Percentiles rank a stretch among this genome's conserved stretches.
These are phyloP conservation scores for Podospora bellae-mahoneyi DNA, from an alignment of 495 filamentous ascomycete genomes.

Conservation along the genomic window DNA sequence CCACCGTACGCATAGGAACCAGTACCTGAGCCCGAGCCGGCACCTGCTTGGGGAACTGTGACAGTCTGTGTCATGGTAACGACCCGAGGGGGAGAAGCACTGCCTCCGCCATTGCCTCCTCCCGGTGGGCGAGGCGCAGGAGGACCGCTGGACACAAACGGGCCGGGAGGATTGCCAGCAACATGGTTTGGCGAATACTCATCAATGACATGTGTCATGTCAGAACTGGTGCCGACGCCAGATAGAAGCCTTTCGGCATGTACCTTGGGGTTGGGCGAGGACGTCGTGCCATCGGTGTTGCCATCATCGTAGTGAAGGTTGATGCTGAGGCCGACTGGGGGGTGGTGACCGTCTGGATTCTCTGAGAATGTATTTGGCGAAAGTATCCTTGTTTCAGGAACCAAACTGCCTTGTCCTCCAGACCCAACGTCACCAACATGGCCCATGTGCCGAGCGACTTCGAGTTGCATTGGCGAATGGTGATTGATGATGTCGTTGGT, in stretches of 20 bases:
- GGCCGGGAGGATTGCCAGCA: slow-evolving; percentile 9
- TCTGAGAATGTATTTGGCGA: not conserved
- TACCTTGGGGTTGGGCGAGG: slow-evolving; percentile 15
- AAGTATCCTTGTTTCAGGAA: slow-evolving; percentile 10
- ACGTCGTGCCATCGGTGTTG: not conserved
- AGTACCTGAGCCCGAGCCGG: slow-evolving; percentile 4
- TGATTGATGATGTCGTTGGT: slow-evolving; percentile 34
- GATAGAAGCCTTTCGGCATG: slow-evolving; percentile 13
- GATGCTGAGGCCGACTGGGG: slow-evolving; percentile 27
- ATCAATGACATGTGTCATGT: slow-evolving; percentile 12
- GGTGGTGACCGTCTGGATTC: not conserved
- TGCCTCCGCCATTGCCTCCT: slow-evolving; percentile 14
- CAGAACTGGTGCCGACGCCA: not conserved
- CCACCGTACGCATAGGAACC: slow-evolving; percentile 5
- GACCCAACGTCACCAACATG: slow-evolving; percentile 11
- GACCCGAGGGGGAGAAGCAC: slow-evolving; percentile 3
- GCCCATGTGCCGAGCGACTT: slow-evolving; percentile 15
- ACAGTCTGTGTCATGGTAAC: slow-evolving; percentile 18
- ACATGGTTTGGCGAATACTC: slow-evolving; percentile 14
- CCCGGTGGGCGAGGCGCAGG: not conserved
- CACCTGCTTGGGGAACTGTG: not conserved
- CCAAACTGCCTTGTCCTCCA: not conserved
- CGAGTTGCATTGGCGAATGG: slow-evolving; percentile 17
- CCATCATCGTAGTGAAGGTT: slow-evolving; percentile 21
- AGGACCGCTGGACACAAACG: slow-evolving; percentile 8